These are phyloP conservation scores for Plasmodium cynomolgi DNA, from an alignment of 169 alveolate genomes.

Conservation along the genomic window DNA sequence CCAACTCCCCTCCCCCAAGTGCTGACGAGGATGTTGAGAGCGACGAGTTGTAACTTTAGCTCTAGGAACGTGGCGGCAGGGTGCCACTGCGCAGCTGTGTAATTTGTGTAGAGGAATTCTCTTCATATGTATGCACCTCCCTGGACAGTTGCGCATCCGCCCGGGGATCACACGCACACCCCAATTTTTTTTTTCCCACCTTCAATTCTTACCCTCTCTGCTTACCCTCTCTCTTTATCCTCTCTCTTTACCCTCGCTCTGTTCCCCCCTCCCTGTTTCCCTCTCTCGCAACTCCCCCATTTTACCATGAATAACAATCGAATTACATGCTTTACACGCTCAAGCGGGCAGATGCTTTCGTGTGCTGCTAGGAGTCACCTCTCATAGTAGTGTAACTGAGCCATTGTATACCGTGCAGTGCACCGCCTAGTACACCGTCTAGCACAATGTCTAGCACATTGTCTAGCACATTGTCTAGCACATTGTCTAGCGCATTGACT, in stretches of 20 bases:
- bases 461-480: no score
- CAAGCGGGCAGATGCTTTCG: background rate
- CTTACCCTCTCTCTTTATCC: background rate
- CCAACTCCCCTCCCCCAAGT: slow-evolving; percentile 83
- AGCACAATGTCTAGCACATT: no score
- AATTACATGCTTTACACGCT: background rate
- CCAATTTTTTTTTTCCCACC: background rate
- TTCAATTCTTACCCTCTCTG: no score
- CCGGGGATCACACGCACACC: background rate
- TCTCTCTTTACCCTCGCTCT: background rate
- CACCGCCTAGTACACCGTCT: background rate
- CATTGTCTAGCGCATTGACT: background rate
- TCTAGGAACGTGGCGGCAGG: background rate
- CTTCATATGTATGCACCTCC: background rate
- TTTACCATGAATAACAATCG: background rate
- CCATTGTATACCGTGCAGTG: background rate
- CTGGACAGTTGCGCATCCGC: background rate
- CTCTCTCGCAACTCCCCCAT: background rate
- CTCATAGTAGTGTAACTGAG: background rate
- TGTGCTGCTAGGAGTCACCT: background rate
- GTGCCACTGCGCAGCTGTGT: background rate
- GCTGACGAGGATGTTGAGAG: slow-evolving; percentile 83
- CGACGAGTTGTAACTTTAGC: slow-evolving; percentile 74
- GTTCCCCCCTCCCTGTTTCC: background rate
- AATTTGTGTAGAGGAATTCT: background rate